These are phyloP conservation scores for Periglandula ipomoeae DNA, from an alignment of 2,329 filamentous ascomycete species.

Conservation along the genomic window DNA sequence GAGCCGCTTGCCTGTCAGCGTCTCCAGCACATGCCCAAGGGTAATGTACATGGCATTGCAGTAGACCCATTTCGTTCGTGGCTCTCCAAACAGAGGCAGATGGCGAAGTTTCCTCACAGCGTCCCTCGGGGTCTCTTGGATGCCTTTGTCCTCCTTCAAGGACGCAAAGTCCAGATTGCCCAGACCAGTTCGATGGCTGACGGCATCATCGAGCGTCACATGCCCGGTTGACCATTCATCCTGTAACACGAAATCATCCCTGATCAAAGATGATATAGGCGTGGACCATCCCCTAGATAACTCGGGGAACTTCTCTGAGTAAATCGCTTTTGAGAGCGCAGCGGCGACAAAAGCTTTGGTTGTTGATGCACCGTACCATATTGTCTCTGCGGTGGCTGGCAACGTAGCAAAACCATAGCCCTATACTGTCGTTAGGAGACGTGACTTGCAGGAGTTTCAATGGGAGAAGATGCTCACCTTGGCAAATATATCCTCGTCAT, in stretches of 20 bases:
- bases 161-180: conserved; percentile 28
- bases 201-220: conserved; percentile 44
- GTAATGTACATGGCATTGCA: conserved; percentile 41
- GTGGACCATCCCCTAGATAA: conserved; percentile 35
- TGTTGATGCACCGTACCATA: conserved; percentile 47
- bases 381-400: conserved; percentile 33
- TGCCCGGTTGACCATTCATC: conserved; percentile 35
- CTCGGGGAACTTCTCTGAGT: conserved; percentile 26
- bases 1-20: conserved; percentile 26
- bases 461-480: conserved; percentile 10
- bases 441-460: background rate
- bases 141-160: conserved; percentile 19
- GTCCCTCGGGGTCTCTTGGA: conserved; percentile 21
- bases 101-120: conserved; percentile 34
- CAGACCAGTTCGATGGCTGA: conserved; percentile 42
- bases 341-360: conserved; percentile 48
- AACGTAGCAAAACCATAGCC: conserved; percentile 22
- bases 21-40: conserved; percentile 35
- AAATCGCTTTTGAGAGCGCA: conserved; percentile 38
- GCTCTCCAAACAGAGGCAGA: conserved; percentile 33
- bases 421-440: conserved; percentile 7
- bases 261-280: conserved; percentile 35
- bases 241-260: conserved; percentile 41
- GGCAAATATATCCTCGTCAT: conserved; percentile 16
- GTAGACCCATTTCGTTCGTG: conserved; percentile 38